Evolutionary conservation across 257 asterid species (phyloP).

Genomic region (Perilla frutescens): DNA sequence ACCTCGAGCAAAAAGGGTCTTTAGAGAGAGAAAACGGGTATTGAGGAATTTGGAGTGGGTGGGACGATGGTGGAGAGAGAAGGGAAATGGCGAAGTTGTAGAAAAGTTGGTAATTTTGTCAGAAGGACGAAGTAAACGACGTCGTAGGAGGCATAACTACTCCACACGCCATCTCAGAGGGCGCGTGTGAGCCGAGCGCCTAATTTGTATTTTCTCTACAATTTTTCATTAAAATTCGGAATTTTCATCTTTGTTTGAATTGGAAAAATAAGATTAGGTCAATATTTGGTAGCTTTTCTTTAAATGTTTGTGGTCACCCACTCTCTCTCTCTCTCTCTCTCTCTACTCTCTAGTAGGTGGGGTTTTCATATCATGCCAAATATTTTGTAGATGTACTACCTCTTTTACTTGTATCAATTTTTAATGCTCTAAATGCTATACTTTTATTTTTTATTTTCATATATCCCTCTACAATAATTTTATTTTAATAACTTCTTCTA

Average conservation of each 20-base stretch:
- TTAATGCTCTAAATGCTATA: too few relatives aligned
- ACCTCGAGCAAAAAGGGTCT: conserved; percentile 40
- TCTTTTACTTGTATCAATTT: too few relatives aligned
- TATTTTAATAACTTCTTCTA: too few relatives aligned
- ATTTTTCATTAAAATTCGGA: neutral
- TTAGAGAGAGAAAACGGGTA: conserved; percentile 30
- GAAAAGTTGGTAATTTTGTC: conserved; percentile 33
- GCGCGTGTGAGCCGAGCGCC: conserved; percentile 42
- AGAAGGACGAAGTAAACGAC: conserved; percentile 33
- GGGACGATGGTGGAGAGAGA: conserved; percentile 29
- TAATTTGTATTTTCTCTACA: neutral
- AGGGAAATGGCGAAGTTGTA: conserved; percentile 2
- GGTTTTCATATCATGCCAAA: neutral
- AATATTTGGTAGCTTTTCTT: conserved; percentile 9
- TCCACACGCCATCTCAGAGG: conserved; percentile 44
- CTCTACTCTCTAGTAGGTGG: neutral
- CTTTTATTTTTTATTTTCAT: too few relatives aligned
- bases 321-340: neutral
- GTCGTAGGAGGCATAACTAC: conserved; percentile 37
- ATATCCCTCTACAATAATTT: too few relatives aligned
- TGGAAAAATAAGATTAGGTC: conserved; percentile 3
- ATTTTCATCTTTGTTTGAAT: neutral
- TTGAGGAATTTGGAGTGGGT: conserved; percentile 38
- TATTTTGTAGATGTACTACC: too few relatives aligned
- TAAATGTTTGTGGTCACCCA: conserved; percentile 17